Evolutionary conservation across 495 filamentous ascomycete species (phyloP), one percentile per base, ranked within the genome.

Genomic region (Viridothelium virens): DNA sequence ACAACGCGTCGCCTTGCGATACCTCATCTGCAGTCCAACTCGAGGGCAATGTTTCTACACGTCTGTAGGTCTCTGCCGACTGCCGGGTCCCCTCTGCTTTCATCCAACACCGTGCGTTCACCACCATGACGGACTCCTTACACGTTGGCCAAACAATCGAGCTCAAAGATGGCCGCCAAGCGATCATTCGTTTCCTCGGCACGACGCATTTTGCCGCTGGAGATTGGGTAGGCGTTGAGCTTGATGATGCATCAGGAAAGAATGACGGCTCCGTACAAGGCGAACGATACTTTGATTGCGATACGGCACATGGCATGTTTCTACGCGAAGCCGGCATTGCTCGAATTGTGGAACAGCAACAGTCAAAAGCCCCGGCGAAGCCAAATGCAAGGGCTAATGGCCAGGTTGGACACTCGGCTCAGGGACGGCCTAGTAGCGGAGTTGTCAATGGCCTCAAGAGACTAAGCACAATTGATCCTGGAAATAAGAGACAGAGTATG

Each of bases 181-280:
- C 82, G 70, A 86, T 83, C 66, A 82, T 97, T 56, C 89, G 90
- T 71, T 98, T 87, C 75, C 77, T 91, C 67, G 94, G 94, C 68
- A 79, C 82, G 56, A 90, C 92, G 36, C 77, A 83, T 67, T 96
- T 97, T 76, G 85, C 90, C 39, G 73, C 75, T 2, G 95, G 92
- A 64, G 87, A 90, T 37, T 98, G 93, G 91, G 80, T 96, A 63
- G 94, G 94, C 63, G 82, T 97, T 56, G 93, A 96, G 82, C 83
- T 98, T 67, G 86, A 90, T 48, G 88, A 89, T 44, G 78, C 85
- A 12, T 82, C 81, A 11, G 94, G 94, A 10, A 97, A 98, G 78
- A 97, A 98, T 72, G 91, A 98, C 82, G 94, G 94, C 70, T 85
- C 88, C 38, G 89, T 97, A 44, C 84, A 93, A 75, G 94, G 91